Base-by-base conservation (phyloP, 257 asterid species). In the Solanum chilense region DNA sequence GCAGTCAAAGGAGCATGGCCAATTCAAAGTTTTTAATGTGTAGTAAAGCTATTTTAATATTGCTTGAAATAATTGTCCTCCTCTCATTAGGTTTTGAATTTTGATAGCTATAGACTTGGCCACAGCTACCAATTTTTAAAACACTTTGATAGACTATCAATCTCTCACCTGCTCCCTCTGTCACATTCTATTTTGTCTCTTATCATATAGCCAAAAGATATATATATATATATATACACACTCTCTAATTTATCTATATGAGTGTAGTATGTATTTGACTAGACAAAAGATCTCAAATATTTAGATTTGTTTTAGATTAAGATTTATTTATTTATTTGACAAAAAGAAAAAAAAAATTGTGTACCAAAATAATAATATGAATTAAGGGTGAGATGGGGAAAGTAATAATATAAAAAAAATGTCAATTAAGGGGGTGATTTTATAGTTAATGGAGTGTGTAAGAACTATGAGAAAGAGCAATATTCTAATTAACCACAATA, bases 121-220 rank as follows among this genome's bases (percentile, higher is more conserved):
- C 77, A 81, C 39, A 81, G 42, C 85, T 81, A 81, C 45, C 68
- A 8, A 39, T 29, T 47, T 37, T 80, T 29, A 45, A 80, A 80
- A 47, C 44, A 29, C 44, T 42, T 35, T n/a, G 12, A 13, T 33
- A 35, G 64, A 52, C 82, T 64, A 77, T 81, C 73, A 81, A 87
- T 81, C 70, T 23, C 86, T 87, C 80, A 87, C 60, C 86, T 82
- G 86, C 89, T 87, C 83, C 86, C 35, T 75, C 83, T 76, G 69
- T 47, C 64, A 82, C 37, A 45, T 49, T 42, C 45, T 60, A 21
- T 56, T 86, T 86, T 62, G 37, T 60, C 33, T 62, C 20, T 60
- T 37, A 21, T 42, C 18, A 58, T 80, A 20, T 16, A 9, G 18
- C 25, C 20, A 62, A 47, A 27, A 33, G 35, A 33, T 33, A 33